Conservation (phyloP, 2,329 filamentous ascomycete species). For the Dichotomopilus funicola region DNA sequence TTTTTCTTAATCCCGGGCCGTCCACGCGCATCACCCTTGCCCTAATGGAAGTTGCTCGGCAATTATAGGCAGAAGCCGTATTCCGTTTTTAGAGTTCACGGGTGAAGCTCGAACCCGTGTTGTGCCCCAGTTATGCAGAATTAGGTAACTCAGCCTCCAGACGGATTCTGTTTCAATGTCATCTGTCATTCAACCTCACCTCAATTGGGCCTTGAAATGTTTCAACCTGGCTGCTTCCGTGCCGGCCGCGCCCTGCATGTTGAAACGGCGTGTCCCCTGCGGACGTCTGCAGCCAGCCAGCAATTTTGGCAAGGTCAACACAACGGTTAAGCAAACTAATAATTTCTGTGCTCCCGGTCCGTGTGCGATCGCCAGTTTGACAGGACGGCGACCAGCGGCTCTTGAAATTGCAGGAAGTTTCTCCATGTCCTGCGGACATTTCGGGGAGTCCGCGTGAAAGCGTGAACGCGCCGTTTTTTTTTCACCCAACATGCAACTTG, state of each 20-base stretch:
- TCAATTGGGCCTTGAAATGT: neutral
- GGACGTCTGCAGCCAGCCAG: no score
- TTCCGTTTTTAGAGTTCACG: neutral
- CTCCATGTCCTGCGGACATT: neutral
- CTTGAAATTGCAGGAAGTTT: neutral
- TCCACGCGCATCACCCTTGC: no score
- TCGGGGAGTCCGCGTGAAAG: no score
- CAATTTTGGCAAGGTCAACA: neutral
- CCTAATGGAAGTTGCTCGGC: neutral
- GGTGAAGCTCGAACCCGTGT: neutral
- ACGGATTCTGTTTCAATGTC: neutral
- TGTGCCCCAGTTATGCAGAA: neutral
- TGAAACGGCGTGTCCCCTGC: neutral
- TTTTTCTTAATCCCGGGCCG: no score
- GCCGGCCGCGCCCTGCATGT: neutral
- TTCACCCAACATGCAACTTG: no score
- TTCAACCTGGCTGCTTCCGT: conserved; percentile 4
- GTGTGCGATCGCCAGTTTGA: conserved; percentile 5
- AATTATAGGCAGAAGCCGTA: neutral
- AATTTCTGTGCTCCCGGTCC: neutral
- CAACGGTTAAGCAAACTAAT: neutral
- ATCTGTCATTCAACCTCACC: neutral
- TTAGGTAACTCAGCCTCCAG: neutral
- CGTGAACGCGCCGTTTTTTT: no score
- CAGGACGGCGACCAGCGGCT: neutral